Percentiles rank a stretch among this genome's conserved stretches.
phyloP scores from a whole-genome alignment of 495 filamentous ascomycete genomes.

The Aspergillus cristatus region DNA sequence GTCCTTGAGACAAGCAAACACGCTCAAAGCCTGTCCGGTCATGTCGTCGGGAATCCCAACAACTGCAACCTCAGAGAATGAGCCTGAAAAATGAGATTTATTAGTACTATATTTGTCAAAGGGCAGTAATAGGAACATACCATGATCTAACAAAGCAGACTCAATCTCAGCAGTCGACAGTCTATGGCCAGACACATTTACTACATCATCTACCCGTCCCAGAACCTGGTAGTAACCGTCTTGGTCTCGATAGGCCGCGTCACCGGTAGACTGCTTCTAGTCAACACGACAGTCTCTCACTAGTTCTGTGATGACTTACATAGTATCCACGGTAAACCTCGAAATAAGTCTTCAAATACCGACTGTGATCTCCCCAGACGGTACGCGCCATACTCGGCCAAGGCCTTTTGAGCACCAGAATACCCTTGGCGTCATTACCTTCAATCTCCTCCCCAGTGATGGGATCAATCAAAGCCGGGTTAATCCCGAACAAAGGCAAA shows the following conservation, averaged over 20 bases:
- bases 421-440: slow-evolving; percentile 96
- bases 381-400: slow-evolving; percentile 99
- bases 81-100: too few relatives aligned
- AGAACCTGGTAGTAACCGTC: slow-evolving; percentile 99
- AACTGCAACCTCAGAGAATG: slow-evolving; percentile 98
- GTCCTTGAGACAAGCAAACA: slow-evolving; percentile 90
- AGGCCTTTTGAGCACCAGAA: slow-evolving; percentile 93
- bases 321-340: slow-evolving; percentile 98
- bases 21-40: slow-evolving; percentile 94
- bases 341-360: slow-evolving; percentile 97
- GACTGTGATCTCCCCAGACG: slow-evolving; percentile 94
- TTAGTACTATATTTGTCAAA: slow-evolving; percentile 56
- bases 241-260: slow-evolving; percentile 92
- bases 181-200: slow-evolving; percentile 93
- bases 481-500: slow-evolving; percentile 87
- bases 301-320: slow-evolving; percentile 70
- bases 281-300: slow-evolving; percentile 37
- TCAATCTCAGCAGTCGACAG: slow-evolving; percentile 69
- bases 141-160: background rate
- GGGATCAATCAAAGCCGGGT: slow-evolving; percentile 95
- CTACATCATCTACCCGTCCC: slow-evolving; percentile 95
- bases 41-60: slow-evolving; percentile 90
- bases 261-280: slow-evolving; percentile 99
- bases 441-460: slow-evolving; percentile 88
- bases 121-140: background rate